These are phyloP conservation scores for Xerocomellus intermedius DNA, from an alignment of 768 basidiomycete species.

Conservation along the genomic window DNA sequence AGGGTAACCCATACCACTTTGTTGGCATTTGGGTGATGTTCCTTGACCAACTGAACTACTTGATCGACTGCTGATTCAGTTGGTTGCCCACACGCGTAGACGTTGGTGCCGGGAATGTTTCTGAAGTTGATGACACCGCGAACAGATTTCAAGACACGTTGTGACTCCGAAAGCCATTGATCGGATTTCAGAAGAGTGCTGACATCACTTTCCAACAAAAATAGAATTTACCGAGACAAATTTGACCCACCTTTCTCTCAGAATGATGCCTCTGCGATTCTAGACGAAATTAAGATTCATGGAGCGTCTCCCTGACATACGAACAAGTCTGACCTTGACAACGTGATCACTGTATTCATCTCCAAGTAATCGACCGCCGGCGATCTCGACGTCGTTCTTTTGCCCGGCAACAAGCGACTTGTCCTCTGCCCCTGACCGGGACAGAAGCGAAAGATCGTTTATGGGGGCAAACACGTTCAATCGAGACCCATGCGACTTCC, in stretches of 20 bases:
- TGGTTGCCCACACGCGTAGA: constrained; percentile 94
- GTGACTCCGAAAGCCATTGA: constrained; percentile 79
- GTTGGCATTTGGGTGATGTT: constrained; percentile 55
- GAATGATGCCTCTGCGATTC: constrained; percentile 91
- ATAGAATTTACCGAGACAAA: constrained; percentile 2
- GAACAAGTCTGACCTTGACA: constrained; percentile 58
- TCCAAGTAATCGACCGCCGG: constrained; percentile 83
- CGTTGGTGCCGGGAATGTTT: constrained; percentile 71
- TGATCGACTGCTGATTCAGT: constrained; percentile 80
- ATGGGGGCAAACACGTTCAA: constrained; percentile 91
- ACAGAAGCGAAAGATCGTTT: constrained; percentile 80
- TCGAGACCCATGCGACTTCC: constrained; percentile 76
- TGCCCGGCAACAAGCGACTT: constrained; percentile 62
- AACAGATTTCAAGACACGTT: constrained; percentile 62
- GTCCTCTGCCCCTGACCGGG: constrained; percentile 60
- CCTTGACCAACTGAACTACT: constrained; percentile 65
- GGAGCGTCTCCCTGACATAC: neutral
- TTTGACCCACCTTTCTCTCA: constrained; percentile 72
- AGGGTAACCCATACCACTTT: constrained; percentile 88
- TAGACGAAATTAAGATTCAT: constrained; percentile 29
- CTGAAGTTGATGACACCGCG: constrained; percentile 97
- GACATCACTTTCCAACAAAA: neutral
- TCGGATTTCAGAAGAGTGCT: constrained; percentile 92
- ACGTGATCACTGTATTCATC: constrained; percentile 97
- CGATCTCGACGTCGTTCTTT: constrained; percentile 69